Evolutionary conservation across 1,284 basidiomycete genomes (phyloP), one percentile per base, ranked within the genome.

Genomic region (Puccinia coronata): DNA sequence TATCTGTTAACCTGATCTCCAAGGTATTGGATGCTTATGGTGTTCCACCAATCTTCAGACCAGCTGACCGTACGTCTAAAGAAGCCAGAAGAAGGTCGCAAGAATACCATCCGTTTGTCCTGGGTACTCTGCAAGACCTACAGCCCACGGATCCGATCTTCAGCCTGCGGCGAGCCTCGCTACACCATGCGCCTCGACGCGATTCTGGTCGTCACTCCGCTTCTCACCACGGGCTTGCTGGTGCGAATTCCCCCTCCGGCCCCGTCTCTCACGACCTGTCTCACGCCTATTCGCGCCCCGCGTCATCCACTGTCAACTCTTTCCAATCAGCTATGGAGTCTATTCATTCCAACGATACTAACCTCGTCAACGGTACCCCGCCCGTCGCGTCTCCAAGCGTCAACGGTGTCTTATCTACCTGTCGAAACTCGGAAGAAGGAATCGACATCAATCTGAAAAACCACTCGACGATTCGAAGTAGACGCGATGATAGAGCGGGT

Each of bases 271-370:
- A 31, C 28, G 34, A 49, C 53, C 57, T 23, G 39, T 39, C 55
- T n/a, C n/a, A n/a, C n/a, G n/a, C n/a, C 86, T 87, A 39, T 82
- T 84, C 28, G 88, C 87, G 83, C 85, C 87, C 55, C 88, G 88
- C 61, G 43, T 23, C 31, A 51, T 59, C 63, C 34, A 39, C 47
- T 36, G 18, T 39, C 28, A 55, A 51, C 36, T 16, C 55, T 55
- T 70, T 76, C 65, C 59, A 82, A 65, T 74, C 63, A 12, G 59
- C 80, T 92, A 93, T 83, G 94, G 96, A 83, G 92, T 96, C 84
- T 96, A 96, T 71, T 41, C 43, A 51, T 93, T 92, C n/a, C 93
- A 93, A 4, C 95, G 97, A 85, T 90, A 95, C 18, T 93, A 92
- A 3, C 92, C 92, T 0, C 91, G 96, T 59, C 88, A 96, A 12